A percentile compares a stretch with the other conserved stretches of the same genome.
phyloP scores from a whole-genome alignment of 805 yeast genomes.

The Candida michaelii region DNA sequence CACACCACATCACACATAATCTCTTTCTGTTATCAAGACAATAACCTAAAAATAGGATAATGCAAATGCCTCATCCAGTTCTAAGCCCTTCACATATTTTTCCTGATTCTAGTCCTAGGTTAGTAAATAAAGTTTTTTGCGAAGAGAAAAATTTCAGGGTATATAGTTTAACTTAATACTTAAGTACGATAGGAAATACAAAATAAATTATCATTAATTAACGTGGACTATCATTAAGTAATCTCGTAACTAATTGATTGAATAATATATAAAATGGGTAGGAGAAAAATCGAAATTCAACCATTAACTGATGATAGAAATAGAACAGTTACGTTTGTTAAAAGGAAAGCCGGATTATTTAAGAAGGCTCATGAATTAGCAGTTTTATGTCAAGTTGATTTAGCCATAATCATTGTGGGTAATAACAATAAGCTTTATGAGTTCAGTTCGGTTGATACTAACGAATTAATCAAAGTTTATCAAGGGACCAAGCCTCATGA shows the following conservation, averaged over 20 bases:
- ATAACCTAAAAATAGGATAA: background rate
- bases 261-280: conserved; percentile 62
- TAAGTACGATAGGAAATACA: background rate
- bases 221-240: too few species aligned
- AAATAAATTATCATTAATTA: too few species aligned
- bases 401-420: conserved; percentile 86
- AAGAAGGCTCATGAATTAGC: conserved; percentile 85
- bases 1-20: too few species aligned
- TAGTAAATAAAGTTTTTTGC: conserved; percentile 1
- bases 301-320: conserved; percentile 91
- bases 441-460: conserved; percentile 70
- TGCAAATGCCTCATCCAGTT: background rate
- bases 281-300: conserved; percentile 91
- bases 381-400: conserved; percentile 87
- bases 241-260: too few species aligned
- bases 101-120: background rate
- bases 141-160: conserved; percentile 7
- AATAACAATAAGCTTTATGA: conserved; percentile 82
- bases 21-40: too few species aligned
- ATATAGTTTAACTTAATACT: background rate
- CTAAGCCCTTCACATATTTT: background rate
- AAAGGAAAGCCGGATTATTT: conserved; percentile 91
- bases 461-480: conserved; percentile 26
- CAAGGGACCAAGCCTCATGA: conserved; percentile 46
- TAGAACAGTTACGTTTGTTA: conserved; percentile 82